phyloP scores from a whole-genome alignment of 441 rosid species.

The Hura crepitans region DNA sequence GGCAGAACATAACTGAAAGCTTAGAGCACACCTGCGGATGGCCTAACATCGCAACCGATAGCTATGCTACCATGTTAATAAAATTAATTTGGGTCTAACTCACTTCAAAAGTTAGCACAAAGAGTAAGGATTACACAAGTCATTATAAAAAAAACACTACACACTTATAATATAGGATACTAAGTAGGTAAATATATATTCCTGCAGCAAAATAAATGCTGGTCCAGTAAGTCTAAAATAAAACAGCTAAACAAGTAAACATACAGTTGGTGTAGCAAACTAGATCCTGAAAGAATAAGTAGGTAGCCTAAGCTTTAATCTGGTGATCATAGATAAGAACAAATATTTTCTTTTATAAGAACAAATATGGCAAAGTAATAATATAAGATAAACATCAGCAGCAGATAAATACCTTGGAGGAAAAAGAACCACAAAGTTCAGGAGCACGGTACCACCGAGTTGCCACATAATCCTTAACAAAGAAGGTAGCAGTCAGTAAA shows the following conservation, averaged over 20 bases:
- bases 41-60: no score
- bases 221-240: background rate
- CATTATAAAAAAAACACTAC: no score
- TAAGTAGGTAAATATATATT: no score
- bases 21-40: no score
- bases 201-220: background rate
- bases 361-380: background rate
- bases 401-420: slow-evolving; percentile 61
- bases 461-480: slow-evolving; percentile 90
- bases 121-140: no score
- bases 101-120: no score
- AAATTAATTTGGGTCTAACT: no score
- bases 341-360: background rate
- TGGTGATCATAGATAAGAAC: background rate
- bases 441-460: slow-evolving; percentile 99
- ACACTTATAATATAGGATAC: no score
- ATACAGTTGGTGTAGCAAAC: background rate
- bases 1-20: no score
- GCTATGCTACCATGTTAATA: no score
- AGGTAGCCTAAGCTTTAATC: background rate
- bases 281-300: background rate
- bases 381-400: background rate
- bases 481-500: slow-evolving; percentile 20
- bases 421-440: slow-evolving; percentile 95
- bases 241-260: no score